Evolutionary conservation across 2,329 filamentous ascomycete species (phyloP).

Genomic region (Pyrenochaeta sp.): DNA sequence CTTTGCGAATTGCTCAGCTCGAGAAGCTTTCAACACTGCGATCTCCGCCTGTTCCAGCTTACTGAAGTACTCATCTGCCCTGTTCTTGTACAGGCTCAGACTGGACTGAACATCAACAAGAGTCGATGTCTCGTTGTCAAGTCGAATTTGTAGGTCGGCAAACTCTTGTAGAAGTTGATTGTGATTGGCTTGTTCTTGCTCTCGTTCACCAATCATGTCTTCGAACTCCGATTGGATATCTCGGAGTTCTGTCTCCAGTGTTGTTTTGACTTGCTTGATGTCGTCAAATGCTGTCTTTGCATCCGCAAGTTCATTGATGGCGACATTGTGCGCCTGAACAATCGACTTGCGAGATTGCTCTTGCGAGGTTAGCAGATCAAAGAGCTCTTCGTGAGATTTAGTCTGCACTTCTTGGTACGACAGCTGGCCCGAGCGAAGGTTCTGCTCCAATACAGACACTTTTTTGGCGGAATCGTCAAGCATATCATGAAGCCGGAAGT

Average conservation of each 20-base stretch:
- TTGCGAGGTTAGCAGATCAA: constrained; percentile 90
- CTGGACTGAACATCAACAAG: constrained; percentile 84
- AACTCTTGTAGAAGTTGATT: constrained; percentile 91
- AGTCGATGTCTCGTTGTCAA: constrained; percentile 88
- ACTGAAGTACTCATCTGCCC: constrained; percentile 95
- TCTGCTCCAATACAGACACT: constrained; percentile 87
- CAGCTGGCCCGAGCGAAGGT: constrained; percentile 84
- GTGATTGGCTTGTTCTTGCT: constrained; percentile 88
- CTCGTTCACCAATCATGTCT: constrained; percentile 78
- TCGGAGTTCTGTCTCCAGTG: constrained; percentile 84
- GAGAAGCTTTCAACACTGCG: constrained; percentile 86
- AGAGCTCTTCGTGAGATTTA: constrained; percentile 91
- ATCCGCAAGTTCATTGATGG: constrained; percentile 83
- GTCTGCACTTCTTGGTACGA: constrained; percentile 91
- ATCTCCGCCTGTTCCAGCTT: constrained; percentile 98
- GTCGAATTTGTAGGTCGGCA: constrained; percentile 88
- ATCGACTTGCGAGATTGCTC: constrained; percentile 86
- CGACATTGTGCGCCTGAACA: constrained; percentile 84
- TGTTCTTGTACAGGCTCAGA: constrained; percentile 86
- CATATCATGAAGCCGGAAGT: constrained; percentile 90
- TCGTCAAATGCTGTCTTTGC: constrained; percentile 88
- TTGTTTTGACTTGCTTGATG: constrained; percentile 80
- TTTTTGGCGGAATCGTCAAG: constrained; percentile 94
- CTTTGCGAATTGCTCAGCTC: constrained; percentile 94
- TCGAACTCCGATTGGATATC: constrained; percentile 84